Conservation (phyloP, 2,329 filamentous ascomycete species). For the Fusarium falciforme region DNA sequence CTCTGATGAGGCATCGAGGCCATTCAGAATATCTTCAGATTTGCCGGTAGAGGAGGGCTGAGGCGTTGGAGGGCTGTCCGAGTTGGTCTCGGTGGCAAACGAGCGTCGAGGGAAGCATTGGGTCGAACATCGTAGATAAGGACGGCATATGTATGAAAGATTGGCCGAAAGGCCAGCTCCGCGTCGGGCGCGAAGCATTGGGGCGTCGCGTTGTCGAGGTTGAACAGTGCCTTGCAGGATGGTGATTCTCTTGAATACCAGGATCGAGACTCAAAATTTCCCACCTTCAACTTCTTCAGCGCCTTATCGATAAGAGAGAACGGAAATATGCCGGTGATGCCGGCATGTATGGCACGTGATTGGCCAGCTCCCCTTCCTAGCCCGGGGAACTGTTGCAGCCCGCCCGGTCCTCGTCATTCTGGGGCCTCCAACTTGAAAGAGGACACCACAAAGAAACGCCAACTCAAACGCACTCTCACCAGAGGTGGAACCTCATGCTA, state of each 20-base stretch:
- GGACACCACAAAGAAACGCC: slow-evolving; percentile 34
- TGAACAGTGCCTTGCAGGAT: slow-evolving; percentile 11
- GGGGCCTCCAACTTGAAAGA: slow-evolving; percentile 26
- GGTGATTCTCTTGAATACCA: neutral
- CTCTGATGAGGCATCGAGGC: neutral
- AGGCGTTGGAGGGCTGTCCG: neutral
- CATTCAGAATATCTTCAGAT: neutral
- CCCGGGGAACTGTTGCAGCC: slow-evolving; percentile 3
- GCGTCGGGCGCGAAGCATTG: slow-evolving; percentile 47
- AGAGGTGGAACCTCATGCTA: slow-evolving; percentile 40
- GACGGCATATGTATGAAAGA: slow-evolving; percentile 11
- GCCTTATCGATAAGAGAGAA: slow-evolving; percentile 20
- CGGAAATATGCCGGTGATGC: slow-evolving; percentile 32
- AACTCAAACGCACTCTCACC: slow-evolving; percentile 25
- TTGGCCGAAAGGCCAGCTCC: slow-evolving; percentile 29
- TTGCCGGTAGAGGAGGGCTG: neutral
- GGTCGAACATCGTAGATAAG: slow-evolving; percentile 9
- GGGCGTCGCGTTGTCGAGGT: slow-evolving; percentile 3
- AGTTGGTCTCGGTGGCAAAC: slow-evolving; percentile 26
- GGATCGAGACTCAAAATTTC: slow-evolving; percentile 21
- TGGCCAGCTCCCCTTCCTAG: slow-evolving; percentile 15
- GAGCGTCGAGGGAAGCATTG: slow-evolving; percentile 19
- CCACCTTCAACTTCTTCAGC: slow-evolving; percentile 14
- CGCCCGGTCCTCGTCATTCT: slow-evolving; percentile 32
- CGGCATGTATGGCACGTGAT: slow-evolving; percentile 22